phyloP scores from a whole-genome alignment of 2,329 filamentous ascomycete genomes.

The Drechslera avenae region DNA sequence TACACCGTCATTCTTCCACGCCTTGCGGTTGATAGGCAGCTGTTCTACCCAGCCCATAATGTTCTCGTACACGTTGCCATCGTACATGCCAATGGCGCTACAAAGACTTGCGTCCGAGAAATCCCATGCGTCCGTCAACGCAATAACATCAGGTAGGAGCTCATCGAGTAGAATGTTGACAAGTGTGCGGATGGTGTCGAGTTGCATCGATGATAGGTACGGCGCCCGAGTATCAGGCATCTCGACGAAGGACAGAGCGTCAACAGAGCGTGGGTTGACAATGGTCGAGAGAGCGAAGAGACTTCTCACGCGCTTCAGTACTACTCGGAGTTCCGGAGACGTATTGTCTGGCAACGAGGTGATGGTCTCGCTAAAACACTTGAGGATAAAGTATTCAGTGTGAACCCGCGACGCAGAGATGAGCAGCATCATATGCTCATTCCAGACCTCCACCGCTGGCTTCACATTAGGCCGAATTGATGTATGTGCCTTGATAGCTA shows the following conservation, averaged over 20 bases:
- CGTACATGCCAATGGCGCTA: slow-evolving; percentile 55
- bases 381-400: slow-evolving; percentile 35
- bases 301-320: slow-evolving; percentile 44
- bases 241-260: slow-evolving; percentile 35
- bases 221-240: slow-evolving; percentile 3
- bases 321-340: slow-evolving; percentile 10
- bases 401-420: slow-evolving; percentile 32
- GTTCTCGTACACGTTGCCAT: slow-evolving; percentile 59
- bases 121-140: slow-evolving; percentile 57
- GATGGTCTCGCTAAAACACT: slow-evolving; percentile 18
- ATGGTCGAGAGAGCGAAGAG: slow-evolving; percentile 55
- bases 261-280: slow-evolving; percentile 28
- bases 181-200: slow-evolving; percentile 47
- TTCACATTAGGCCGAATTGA: slow-evolving; percentile 8
- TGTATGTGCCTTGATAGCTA: slow-evolving; percentile 14
- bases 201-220: slow-evolving; percentile 18
- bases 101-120: slow-evolving; percentile 58
- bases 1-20: not conserved
- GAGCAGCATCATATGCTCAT: slow-evolving; percentile 34
- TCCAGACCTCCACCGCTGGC: slow-evolving; percentile 27
- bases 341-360: slow-evolving; percentile 4
- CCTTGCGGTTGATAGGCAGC: slow-evolving; percentile 29
- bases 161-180: slow-evolving; percentile 46
- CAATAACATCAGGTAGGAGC: slow-evolving; percentile 55
- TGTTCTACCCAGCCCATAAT: slow-evolving; percentile 42